These are phyloP conservation scores for Asterochloris erici DNA, from an alignment of 139 green algal genomes.

Conservation along the genomic window DNA sequence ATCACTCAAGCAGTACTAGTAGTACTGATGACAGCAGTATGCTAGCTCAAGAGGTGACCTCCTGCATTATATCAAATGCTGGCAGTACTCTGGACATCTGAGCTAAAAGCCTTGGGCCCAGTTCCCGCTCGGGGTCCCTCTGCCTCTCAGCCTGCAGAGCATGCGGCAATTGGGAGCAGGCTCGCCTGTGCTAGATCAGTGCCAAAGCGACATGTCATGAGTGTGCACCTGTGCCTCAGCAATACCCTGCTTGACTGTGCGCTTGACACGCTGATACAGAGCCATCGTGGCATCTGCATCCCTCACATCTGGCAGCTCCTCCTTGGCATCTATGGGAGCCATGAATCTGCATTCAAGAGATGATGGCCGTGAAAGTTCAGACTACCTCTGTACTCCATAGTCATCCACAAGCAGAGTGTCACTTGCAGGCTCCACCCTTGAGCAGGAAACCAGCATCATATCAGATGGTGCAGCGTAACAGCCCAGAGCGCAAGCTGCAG, in stretches of 20 bases:
- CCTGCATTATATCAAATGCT: constrained; percentile 14
- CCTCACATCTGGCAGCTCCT: neutral
- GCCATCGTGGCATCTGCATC: constrained; percentile 4
- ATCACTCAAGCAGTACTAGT: too few species aligned
- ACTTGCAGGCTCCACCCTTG: neutral
- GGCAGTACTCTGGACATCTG: constrained; percentile 6
- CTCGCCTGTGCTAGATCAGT: too few species aligned
- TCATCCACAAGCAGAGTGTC: neutral
- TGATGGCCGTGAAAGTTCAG: neutral
- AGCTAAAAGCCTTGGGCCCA: constrained; percentile 4
- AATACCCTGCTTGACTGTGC: constrained; percentile 13
- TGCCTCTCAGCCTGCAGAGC: too few species aligned
- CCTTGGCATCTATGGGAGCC: constrained; percentile 12
- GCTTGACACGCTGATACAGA: constrained; percentile 17
- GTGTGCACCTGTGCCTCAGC: constrained; percentile 8
- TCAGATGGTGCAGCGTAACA: neutral
- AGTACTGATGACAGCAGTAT: too few species aligned
- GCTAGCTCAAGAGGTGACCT: neutral
- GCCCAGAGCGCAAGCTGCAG: neutral
- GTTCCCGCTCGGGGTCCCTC: constrained; percentile 16
- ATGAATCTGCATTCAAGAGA: constrained; percentile 26
- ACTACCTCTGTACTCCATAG: neutral
- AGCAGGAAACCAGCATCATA: neutral
- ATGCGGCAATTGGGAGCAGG: too few species aligned
- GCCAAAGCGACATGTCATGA: neutral